A percentile compares a stretch with the other conserved stretches of the same genome.
Conservation (phyloP, 106 monocot species). For the Platanthera zijinensis region DNA sequence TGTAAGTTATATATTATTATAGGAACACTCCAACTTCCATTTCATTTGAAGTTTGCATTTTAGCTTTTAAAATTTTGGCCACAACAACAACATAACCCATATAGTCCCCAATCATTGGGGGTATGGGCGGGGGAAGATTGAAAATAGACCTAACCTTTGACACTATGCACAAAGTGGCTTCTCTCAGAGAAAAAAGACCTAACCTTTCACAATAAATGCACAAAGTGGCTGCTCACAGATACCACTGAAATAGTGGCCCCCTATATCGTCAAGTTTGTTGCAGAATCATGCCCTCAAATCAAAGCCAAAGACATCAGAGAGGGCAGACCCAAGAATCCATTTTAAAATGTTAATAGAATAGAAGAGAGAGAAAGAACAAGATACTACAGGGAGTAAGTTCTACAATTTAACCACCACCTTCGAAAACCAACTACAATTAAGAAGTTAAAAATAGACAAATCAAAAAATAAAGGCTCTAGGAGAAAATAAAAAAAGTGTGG, state of each 20-base stretch:
- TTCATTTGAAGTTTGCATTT: background rate
- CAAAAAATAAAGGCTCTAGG: background rate
- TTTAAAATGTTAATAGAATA: background rate
- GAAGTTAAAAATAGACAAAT: background rate
- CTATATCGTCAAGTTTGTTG: too few relatives aligned
- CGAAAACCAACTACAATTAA: background rate
- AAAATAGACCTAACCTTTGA: too few relatives aligned
- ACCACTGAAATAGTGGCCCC: too few relatives aligned
- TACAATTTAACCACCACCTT: background rate
- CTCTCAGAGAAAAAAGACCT: too few relatives aligned
- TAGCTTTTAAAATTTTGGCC: background rate
- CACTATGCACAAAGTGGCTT: too few relatives aligned
- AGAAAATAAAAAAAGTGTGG: background rate
- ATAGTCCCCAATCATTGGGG: too few relatives aligned
- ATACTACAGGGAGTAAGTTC: background rate
- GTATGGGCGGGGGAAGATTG: too few relatives aligned
- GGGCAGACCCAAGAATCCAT: too few relatives aligned
- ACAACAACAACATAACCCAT: background rate
- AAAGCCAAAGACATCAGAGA: too few relatives aligned
- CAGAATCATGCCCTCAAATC: too few relatives aligned
- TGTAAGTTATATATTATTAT: background rate
- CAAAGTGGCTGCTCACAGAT: too few relatives aligned
- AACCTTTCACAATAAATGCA: too few relatives aligned
- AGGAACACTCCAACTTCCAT: background rate
- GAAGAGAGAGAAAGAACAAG: background rate